Conservation (phyloP, 2,329 filamentous ascomycete species). For the Sarocladiaceae sp. region DNA sequence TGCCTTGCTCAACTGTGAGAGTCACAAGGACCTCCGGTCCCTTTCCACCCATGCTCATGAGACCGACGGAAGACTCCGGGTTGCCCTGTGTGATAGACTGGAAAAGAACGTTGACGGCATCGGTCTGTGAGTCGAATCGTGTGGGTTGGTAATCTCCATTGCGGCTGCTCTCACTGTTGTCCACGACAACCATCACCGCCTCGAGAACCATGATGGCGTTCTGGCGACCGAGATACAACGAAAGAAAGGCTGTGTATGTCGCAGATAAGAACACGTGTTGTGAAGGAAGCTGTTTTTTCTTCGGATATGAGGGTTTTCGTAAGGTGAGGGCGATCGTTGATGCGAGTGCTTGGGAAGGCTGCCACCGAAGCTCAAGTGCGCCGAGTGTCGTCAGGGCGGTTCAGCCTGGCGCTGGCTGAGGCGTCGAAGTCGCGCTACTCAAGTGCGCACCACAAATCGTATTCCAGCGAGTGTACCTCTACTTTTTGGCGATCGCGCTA, state of each 20-base stretch:
- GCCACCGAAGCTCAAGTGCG: conserved; percentile 19
- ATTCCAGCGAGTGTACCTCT: not conserved
- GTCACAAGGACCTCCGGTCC: conserved; percentile 97
- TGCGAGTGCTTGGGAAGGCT: conserved; percentile 18
- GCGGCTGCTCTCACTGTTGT: conserved; percentile 98
- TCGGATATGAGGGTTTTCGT: not conserved
- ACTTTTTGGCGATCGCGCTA: not conserved
- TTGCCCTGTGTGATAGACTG: conserved; percentile 93
- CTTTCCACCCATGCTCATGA: conserved; percentile 98
- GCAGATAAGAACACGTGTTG: not conserved
- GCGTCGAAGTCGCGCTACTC: conserved; percentile 1
- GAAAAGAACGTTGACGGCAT: conserved; percentile 93
- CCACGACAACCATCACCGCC: conserved; percentile 98
- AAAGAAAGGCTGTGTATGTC: not conserved
- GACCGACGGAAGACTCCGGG: conserved; percentile 91
- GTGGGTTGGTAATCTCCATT: conserved; percentile 93
- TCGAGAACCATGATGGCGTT: conserved; percentile 87
- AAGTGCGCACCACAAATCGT: not conserved
- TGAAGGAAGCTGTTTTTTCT: not conserved
- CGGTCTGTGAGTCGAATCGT: conserved; percentile 92
- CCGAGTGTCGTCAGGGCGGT: conserved; percentile 37
- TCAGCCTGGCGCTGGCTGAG: conserved; percentile 35
- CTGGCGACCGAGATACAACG: too few species aligned
- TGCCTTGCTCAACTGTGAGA: conserved; percentile 91
- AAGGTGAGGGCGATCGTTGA: conserved; percentile 11